These are phyloP conservation scores for Agaricus subrufescens DNA, from an alignment of 768 basidiomycete genomes.

Conservation along the genomic window DNA sequence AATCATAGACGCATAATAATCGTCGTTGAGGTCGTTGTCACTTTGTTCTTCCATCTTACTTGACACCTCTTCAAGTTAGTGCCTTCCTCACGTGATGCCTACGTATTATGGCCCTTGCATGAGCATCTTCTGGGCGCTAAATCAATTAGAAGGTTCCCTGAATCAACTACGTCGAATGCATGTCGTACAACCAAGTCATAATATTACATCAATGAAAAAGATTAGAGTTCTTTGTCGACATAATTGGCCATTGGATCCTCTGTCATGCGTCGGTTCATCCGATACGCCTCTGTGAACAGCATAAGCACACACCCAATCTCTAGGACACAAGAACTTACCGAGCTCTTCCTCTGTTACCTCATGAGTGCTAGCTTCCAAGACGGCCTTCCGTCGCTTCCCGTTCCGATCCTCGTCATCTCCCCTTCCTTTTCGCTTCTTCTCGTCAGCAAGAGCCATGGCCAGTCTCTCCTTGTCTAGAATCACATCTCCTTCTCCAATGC, in stretches of 20 bases:
- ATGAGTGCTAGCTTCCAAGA: conserved; percentile 44
- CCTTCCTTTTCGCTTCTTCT: conserved; percentile 71
- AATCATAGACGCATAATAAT: conserved; percentile 12
- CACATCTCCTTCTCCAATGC: conserved; percentile 80
- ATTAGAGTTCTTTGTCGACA: conserved; percentile 48
- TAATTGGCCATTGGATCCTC: conserved; percentile 96
- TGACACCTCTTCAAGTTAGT: no score
- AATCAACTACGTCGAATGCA: no score
- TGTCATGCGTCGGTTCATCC: conserved; percentile 66
- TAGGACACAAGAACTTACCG: conserved; percentile 39
- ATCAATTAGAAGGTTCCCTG: no score
- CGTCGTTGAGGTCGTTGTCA: not conserved
- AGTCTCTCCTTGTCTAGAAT: conserved; percentile 67
- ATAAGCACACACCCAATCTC: conserved; percentile 8
- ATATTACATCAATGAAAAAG: not conserved
- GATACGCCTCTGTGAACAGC: conserved; percentile 73
- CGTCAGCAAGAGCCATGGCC: conserved; percentile 67
- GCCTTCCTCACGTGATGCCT: no score
- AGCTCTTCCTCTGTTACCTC: conserved; percentile 90
- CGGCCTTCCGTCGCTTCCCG: conserved; percentile 54
- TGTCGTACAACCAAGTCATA: not conserved
- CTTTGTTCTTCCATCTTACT: not conserved
- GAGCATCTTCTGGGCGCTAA: no score
- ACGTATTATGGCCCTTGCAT: no score
- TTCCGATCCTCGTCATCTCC: conserved; percentile 49